Evolutionary conservation across 495 filamentous ascomycete species (phyloP).

Genomic region (Annulohypoxylon maeteangense): DNA sequence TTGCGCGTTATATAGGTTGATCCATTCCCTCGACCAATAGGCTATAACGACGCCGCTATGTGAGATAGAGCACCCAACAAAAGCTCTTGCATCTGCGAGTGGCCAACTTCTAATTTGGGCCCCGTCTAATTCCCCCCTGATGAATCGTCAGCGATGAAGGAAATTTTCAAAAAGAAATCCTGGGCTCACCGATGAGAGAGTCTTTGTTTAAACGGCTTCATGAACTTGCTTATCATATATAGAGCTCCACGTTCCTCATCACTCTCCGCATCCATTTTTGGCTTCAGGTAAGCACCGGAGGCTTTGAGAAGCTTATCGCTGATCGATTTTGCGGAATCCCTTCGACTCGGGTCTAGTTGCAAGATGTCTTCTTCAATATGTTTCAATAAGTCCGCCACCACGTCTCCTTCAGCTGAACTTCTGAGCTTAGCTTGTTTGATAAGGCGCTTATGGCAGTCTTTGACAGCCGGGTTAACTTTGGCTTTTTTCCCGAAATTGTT

Average conservation of each 20-base stretch:
- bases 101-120: constrained; percentile 17
- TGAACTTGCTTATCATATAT: not conserved
- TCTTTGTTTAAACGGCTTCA: not conserved
- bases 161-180: not conserved
- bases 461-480: constrained; percentile 44
- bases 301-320: constrained; percentile 17
- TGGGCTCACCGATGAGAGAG: constrained; percentile 2
- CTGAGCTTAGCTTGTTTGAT: constrained; percentile 39
- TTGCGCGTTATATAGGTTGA: constrained; percentile 46
- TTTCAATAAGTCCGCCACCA: constrained; percentile 28
- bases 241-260: not conserved
- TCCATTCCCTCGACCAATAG: constrained; percentile 48
- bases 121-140: not conserved
- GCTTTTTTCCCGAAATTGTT: constrained; percentile 11
- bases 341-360: constrained; percentile 24
- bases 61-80: constrained; percentile 48
- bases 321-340: constrained; percentile 30
- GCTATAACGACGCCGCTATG: constrained; percentile 42
- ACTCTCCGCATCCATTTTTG: not conserved
- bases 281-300: constrained; percentile 3
- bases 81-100: constrained; percentile 22
- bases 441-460: constrained; percentile 42
- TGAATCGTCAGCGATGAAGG: not conserved
- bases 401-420: constrained; percentile 34
- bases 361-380: constrained; percentile 40